Evolutionary conservation across 169 alveolate species (phyloP), one percentile per base, ranked within the genome.

Genomic region (Amoebophrya sp.): DNA sequence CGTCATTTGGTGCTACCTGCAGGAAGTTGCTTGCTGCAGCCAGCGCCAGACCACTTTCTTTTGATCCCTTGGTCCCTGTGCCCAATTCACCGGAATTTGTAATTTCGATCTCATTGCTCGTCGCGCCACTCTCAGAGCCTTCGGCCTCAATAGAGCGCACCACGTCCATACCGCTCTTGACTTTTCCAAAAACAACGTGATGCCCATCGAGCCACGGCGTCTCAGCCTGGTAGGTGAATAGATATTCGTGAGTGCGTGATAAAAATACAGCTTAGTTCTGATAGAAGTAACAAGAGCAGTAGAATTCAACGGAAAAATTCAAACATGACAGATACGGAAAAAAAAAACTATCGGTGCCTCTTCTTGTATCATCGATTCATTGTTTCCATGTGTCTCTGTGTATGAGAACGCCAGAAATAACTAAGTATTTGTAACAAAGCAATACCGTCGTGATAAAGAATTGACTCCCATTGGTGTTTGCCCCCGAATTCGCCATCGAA

Each of bases 171-270:
- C 77, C 89, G 34, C 92, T 89, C 40, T 89, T 89, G 29, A 98
- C 99, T 93, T 97, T 95, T 23, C 99, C 99, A 96, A 98, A 99
- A n/a, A 99, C 99, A 33, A 99, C 97, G 95, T 99, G 99, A 90
- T 97, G 98, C 53, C 98, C 98, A 95, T 98, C 99, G 53, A 98
- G 95, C 99, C 99, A 98, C 89, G 99, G 98, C 29, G 93, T 92
- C 90, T 92, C 55, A 53, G 89, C 93, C 93, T 91, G 38, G 14
- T 0, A 39, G 18, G 39, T 3, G 40, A 54, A 26, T 14, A 54
- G n/a, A 54, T 26, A 54, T 18, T 18, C 14, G 26, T 26, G 26
- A 54, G n/a, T 26, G 26, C 26, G n/a, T 18, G 78, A 18, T 18
- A 26, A 54, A 54, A 18, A 18, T 26, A 14, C n/a, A 14, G 26